Evolutionary conservation across 2,329 filamentous ascomycete genomes (phyloP).

Genomic region (Hypoxylon sp.): DNA sequence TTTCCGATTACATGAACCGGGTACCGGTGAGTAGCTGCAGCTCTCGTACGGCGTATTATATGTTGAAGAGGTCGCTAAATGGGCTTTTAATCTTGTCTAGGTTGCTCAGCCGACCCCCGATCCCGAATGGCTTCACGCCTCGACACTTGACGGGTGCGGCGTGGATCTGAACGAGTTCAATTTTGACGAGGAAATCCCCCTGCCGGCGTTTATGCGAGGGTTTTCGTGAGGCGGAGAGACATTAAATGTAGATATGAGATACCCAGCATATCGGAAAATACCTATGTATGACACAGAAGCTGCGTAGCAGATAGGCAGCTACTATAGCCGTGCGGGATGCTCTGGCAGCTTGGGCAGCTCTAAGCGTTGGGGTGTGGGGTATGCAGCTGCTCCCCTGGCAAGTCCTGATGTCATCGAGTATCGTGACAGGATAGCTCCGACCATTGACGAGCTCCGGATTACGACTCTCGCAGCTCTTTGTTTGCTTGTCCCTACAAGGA

Average conservation of each 20-base stretch:
- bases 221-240: not conserved
- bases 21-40: constrained; percentile 15
- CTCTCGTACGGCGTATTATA: no score
- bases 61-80: constrained; percentile 2
- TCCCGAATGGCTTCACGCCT: constrained; percentile 10
- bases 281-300: not conserved
- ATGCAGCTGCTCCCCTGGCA: no score
- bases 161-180: constrained; percentile 13
- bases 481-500: not conserved
- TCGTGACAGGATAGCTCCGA: constrained; percentile 21
- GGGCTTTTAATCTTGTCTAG: not conserved
- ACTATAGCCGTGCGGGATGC: no score
- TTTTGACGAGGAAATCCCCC: constrained; percentile 7
- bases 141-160: constrained; percentile 2
- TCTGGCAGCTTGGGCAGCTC: no score
- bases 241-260: no score
- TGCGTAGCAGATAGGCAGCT: not conserved
- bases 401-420: not conserved
- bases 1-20: constrained; percentile 2
- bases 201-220: constrained; percentile 12
- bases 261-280: no score
- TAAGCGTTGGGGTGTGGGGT: no score
- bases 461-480: constrained; percentile 33
- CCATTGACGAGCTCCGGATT: constrained; percentile 44
- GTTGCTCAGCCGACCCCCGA: not conserved